These are phyloP conservation scores for Solanum pinnatisectum DNA, from an alignment of 257 asterid species.

Conservation along the genomic window DNA sequence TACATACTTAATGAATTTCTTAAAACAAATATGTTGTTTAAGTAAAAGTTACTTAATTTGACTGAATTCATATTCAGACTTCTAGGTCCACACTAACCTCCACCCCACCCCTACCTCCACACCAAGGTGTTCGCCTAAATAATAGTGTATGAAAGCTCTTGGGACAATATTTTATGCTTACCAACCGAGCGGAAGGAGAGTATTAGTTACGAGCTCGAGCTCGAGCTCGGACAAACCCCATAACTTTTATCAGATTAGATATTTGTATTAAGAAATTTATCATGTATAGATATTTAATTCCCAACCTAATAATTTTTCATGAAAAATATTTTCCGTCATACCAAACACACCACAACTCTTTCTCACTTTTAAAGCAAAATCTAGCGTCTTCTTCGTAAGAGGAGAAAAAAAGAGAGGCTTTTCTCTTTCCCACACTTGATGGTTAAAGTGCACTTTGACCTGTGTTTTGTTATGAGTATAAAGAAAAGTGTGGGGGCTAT, in stretches of 20 bases:
- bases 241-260: background rate
- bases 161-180: background rate
- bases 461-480: background rate
- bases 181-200: background rate
- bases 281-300: background rate
- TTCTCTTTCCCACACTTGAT: background rate
- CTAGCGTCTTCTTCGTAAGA: background rate
- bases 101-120: background rate
- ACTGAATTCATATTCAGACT: background rate
- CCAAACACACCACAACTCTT: background rate
- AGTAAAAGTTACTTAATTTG: background rate
- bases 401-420: background rate
- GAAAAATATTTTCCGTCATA: background rate
- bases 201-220: background rate
- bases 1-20: background rate
- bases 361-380: background rate
- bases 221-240: background rate
- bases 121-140: background rate
- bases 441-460: constrained; percentile 4
- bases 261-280: background rate
- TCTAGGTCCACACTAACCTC: background rate
- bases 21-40: background rate
- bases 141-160: background rate
- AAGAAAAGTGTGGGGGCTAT: background rate
- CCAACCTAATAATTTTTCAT: background rate